These are phyloP conservation scores for Colletotrichum chrysophilum DNA, from an alignment of 2,329 filamentous ascomycete genomes.

Conservation along the genomic window DNA sequence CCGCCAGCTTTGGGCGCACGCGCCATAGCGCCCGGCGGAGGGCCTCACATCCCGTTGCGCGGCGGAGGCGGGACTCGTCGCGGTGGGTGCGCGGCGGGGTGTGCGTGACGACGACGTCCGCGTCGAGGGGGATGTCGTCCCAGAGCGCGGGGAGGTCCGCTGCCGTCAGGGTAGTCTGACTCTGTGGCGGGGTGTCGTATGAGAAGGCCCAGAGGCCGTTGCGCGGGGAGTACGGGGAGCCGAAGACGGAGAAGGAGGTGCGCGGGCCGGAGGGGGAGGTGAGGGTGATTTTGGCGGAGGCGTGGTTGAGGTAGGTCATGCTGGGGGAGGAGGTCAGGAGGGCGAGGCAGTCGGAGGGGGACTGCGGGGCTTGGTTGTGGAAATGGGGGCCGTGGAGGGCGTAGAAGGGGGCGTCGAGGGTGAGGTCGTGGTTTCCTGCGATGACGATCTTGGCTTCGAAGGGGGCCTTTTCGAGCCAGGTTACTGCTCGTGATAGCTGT, in stretches of 20 bases:
- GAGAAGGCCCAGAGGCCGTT: constrained; percentile 70
- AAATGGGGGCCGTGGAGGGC: constrained; percentile 55
- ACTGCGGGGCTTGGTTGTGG: constrained; percentile 62
- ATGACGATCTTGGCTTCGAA: constrained; percentile 76
- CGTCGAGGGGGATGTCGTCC: constrained; percentile 63
- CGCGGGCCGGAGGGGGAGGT: constrained; percentile 56
- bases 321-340: constrained; percentile 59
- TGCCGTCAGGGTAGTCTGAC: neutral
- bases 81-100: constrained; percentile 67
- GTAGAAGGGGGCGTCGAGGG: constrained; percentile 70
- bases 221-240: constrained; percentile 69
- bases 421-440: constrained; percentile 79
- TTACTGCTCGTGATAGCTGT: constrained; percentile 61
- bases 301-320: constrained; percentile 70
- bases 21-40: constrained; percentile 63
- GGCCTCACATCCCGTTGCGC: constrained; percentile 62
- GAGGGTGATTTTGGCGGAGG: constrained; percentile 59
- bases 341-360: constrained; percentile 55
- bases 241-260: constrained; percentile 71
- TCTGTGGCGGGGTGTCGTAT: constrained; percentile 48
- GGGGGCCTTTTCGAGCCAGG: constrained; percentile 70
- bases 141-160: constrained; percentile 53
- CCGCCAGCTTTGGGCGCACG: constrained; percentile 66
- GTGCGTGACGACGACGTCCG: constrained; percentile 74
- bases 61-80: constrained; percentile 50